A percentile compares a stretch with the other conserved stretches of the same genome.
Conservation (phyloP, 169 alveolate species). For the Cryptosporidium tyzzeri region DNA sequence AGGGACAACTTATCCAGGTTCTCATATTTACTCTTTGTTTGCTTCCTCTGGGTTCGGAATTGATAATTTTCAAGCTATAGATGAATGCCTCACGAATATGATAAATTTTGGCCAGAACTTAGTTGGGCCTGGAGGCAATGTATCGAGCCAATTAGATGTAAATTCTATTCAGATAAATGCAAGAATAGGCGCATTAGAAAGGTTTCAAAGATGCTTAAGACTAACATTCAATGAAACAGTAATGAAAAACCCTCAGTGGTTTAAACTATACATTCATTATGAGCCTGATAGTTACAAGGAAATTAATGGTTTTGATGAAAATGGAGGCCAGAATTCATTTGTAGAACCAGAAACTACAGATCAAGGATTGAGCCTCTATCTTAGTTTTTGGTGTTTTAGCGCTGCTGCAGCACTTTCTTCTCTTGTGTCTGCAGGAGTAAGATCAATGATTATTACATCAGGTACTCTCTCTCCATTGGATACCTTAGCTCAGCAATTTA, state of each 20-base stretch:
- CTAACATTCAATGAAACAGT: constrained; percentile 79
- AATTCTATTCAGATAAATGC: constrained; percentile 55
- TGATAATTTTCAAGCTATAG: constrained; percentile 64
- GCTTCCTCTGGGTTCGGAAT: constrained; percentile 62
- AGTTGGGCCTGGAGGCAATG: constrained; percentile 34
- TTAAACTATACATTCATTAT: constrained; percentile 78
- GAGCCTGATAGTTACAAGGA: constrained; percentile 73
- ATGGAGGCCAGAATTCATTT: constrained; percentile 33
- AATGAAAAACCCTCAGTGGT: constrained; percentile 79
- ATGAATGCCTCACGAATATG: constrained; percentile 68
- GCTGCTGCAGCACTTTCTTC: constrained; percentile 87
- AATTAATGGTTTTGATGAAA: constrained; percentile 63
- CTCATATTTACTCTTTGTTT: constrained; percentile 48
- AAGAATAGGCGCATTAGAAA: constrained; percentile 79
- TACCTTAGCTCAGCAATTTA: constrained; percentile 89
- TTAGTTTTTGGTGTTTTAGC: constrained; percentile 83
- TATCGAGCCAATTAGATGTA: constrained; percentile 12
- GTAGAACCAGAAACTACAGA: constrained; percentile 3
- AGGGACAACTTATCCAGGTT: constrained; percentile 52
- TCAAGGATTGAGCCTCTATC: constrained; percentile 10
- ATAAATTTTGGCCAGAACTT: constrained; percentile 60
- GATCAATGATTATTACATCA: constrained; percentile 92
- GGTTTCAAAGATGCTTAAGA: constrained; percentile 78
- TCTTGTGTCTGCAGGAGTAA: constrained; percentile 82
- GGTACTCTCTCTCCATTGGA: constrained; percentile 95